phyloP scores from a whole-genome alignment of 345 rosid species.

The Syzygium aqueum region DNA sequence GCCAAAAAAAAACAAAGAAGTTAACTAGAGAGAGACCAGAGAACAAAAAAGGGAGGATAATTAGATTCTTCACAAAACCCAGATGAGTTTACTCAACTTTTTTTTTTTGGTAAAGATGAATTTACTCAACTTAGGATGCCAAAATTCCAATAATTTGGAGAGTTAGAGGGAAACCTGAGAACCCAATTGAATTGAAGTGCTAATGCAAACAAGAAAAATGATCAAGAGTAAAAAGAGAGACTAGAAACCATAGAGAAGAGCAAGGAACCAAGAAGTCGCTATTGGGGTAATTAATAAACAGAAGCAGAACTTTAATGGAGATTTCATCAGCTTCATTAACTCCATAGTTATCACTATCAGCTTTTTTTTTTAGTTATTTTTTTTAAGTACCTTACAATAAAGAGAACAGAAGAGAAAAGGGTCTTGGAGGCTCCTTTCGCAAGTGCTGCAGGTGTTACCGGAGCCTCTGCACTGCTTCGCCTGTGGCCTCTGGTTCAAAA shows the following conservation, averaged over 20 bases:
- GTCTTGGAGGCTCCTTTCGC: conserved; percentile 38
- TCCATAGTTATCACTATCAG: neutral
- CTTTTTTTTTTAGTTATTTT: neutral
- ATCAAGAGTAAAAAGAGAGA: neutral
- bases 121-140: neutral
- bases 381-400: conserved; percentile 18
- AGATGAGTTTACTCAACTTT: too few species aligned
- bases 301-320: neutral
- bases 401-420: conserved; percentile 16
- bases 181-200: neutral
- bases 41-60: neutral
- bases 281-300: neutral
- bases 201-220: neutral
- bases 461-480: conserved; percentile 38
- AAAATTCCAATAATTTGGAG: neutral
- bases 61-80: neutral
- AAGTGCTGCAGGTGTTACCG: conserved; percentile 39
- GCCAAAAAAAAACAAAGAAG: neutral
- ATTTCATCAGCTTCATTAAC: neutral
- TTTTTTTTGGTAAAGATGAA: too few species aligned
- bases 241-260: neutral
- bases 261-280: neutral
- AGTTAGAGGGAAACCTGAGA: neutral
- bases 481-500: conserved; percentile 44
- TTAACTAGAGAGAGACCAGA: neutral